phyloP scores from a whole-genome alignment of 768 basidiomycete species.

The Cubamyces sp. region DNA sequence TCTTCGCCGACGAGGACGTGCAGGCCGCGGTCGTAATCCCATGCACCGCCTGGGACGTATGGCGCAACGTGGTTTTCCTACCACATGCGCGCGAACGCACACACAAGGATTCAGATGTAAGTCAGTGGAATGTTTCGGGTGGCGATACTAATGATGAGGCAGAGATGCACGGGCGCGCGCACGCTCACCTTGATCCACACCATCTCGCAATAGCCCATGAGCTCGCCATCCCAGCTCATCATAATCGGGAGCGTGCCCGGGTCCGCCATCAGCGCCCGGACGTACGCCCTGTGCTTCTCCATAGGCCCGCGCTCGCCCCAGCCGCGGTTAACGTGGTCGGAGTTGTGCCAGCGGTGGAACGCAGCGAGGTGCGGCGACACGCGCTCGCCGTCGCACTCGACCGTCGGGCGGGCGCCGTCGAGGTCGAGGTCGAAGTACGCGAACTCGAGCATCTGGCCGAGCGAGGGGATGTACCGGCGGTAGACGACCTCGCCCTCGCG shows the following conservation, averaged over 20 bases:
- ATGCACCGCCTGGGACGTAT: slow-evolving; percentile 34
- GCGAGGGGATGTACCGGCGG: slow-evolving; percentile 36
- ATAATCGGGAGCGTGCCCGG: slow-evolving; percentile 45
- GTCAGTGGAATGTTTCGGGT: not conserved
- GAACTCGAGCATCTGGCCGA: slow-evolving; percentile 39
- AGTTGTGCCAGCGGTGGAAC: slow-evolving; percentile 55
- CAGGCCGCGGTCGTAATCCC: slow-evolving; percentile 42
- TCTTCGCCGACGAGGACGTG: slow-evolving; percentile 53
- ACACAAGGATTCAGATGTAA: slow-evolving; percentile 20
- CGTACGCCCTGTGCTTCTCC: slow-evolving; percentile 47
- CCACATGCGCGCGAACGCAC: not conserved
- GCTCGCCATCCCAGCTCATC: slow-evolving; percentile 50
- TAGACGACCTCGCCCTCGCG: slow-evolving; percentile 46
- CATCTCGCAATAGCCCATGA: slow-evolving; percentile 50
- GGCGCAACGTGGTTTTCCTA: slow-evolving; percentile 30
- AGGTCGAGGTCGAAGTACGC: slow-evolving; percentile 35
- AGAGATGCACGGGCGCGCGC: slow-evolving; percentile 24
- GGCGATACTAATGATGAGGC: too few species aligned
- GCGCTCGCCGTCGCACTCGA: slow-evolving; percentile 13
- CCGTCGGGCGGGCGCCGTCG: slow-evolving; percentile 13
- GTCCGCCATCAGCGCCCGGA: slow-evolving; percentile 41
- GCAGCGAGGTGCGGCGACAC: slow-evolving; percentile 42
- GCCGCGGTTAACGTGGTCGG: slow-evolving; percentile 47
- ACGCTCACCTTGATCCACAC: slow-evolving; percentile 50
- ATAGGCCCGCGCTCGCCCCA: slow-evolving; percentile 52